Percentiles rank a stretch among this genome's conserved stretches.
Evolutionary conservation across 1,284 basidiomycete species (phyloP).

Genomic region (Microbotryum saponariae): DNA sequence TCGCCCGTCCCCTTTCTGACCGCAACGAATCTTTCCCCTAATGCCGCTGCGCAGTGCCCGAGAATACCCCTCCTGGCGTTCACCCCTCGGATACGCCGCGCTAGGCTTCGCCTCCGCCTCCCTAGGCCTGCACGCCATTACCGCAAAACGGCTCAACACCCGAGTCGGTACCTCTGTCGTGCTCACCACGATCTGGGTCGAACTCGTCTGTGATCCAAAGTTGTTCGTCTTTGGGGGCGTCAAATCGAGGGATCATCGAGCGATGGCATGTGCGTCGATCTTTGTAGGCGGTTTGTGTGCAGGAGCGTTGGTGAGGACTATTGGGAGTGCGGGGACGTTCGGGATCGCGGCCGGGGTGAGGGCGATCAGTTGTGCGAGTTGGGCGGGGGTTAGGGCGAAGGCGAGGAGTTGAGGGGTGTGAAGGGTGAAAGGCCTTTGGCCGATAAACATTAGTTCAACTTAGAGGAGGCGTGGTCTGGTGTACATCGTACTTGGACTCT

Average conservation of each 20-base stretch:
- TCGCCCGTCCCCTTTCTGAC: constrained; percentile 62
- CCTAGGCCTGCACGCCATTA: constrained; percentile 58
- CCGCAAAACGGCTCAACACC: constrained; percentile 55
- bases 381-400: too few species aligned
- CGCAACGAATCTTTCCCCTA: background rate
- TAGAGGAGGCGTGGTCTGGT: too few species aligned
- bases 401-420: too few species aligned
- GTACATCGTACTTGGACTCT: too few species aligned
- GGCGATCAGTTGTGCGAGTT: too few species aligned
- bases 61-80: constrained; percentile 9
- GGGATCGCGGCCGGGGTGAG: constrained; percentile 45
- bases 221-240: constrained; percentile 52
- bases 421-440: too few species aligned
- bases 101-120: constrained; percentile 51
- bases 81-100: constrained; percentile 54
- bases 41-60: constrained; percentile 7
- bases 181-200: constrained; percentile 78
- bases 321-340: constrained; percentile 58
- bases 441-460: too few species aligned
- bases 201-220: constrained; percentile 68
- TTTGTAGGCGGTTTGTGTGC: constrained; percentile 70
- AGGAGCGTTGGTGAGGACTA: constrained; percentile 55
- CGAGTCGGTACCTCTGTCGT: constrained; percentile 24
- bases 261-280: constrained; percentile 57
- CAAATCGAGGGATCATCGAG: constrained; percentile 61